Evolutionary conservation across 495 filamentous ascomycete genomes (phyloP).

Genomic region (Penicillium coprophilum): DNA sequence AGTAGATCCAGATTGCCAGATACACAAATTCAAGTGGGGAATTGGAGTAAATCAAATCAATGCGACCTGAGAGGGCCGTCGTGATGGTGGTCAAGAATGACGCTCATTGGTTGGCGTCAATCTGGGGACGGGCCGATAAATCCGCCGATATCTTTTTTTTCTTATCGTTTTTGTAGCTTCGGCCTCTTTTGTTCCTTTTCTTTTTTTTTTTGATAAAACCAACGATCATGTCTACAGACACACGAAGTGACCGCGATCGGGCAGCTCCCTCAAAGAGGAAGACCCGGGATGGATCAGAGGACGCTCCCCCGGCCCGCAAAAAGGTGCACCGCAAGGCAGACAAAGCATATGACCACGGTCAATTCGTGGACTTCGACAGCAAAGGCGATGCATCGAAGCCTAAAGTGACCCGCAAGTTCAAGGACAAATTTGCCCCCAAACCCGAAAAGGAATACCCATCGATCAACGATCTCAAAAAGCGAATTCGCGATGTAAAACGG

Average conservation of each 20-base stretch:
- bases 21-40: conserved; percentile 16
- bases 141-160: conserved; percentile 28
- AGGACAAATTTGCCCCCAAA: conserved; percentile 23
- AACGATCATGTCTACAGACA: conserved; percentile 21
- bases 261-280: conserved; percentile 34
- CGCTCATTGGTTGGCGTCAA: conserved; percentile 33
- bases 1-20: background rate
- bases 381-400: conserved; percentile 16
- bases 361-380: conserved; percentile 18
- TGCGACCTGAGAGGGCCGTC: conserved; percentile 17
- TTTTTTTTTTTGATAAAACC: background rate
- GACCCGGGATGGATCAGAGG: conserved; percentile 27
- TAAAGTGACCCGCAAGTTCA: conserved; percentile 26
- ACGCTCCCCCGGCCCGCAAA: conserved; percentile 22
- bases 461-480: conserved; percentile 53
- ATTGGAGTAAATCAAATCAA: conserved; percentile 12
- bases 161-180: conserved; percentile 21
- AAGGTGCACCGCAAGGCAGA: conserved; percentile 22
- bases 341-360: conserved; percentile 10
- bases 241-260: conserved; percentile 12
- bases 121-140: conserved; percentile 34
- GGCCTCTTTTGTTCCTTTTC: conserved; percentile 2
- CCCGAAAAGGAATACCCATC: conserved; percentile 41
- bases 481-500: conserved; percentile 53
- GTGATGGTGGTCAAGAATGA: conserved; percentile 23